Conservation (phyloP, 2,329 filamentous ascomycete species). For the Bretziella fagacearum region DNA sequence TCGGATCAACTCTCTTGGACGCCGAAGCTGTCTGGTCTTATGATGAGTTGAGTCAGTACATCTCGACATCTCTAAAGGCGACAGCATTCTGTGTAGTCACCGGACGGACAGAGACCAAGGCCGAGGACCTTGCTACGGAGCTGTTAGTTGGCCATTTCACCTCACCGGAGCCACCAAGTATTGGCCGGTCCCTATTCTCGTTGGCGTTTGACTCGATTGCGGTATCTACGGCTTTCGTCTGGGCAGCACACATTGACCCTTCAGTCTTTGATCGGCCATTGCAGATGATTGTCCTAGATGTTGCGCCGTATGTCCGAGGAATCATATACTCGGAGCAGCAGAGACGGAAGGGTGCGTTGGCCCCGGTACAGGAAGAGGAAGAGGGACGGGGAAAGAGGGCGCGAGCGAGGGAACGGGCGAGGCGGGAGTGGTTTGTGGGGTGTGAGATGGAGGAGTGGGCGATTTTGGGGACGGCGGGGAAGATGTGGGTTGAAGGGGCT, state of each 20-base stretch:
- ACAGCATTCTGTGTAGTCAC: background rate
- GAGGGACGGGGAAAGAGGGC: slow-evolving; percentile 24
- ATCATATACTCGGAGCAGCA: slow-evolving; percentile 64
- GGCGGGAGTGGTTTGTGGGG: slow-evolving; percentile 5
- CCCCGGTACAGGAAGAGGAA: slow-evolving; percentile 18
- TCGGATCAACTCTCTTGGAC: slow-evolving; percentile 33
- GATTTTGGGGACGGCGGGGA: slow-evolving; percentile 2
- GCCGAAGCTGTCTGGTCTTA: slow-evolving; percentile 24
- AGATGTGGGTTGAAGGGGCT: background rate
- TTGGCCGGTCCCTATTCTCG: slow-evolving; percentile 18
- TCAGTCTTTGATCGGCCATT: slow-evolving; percentile 64
- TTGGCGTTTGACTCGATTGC: slow-evolving; percentile 44
- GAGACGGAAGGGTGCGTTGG: slow-evolving; percentile 38
- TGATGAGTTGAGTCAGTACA: slow-evolving; percentile 5
- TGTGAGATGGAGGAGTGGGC: slow-evolving; percentile 6
- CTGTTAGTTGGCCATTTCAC: slow-evolving; percentile 15
- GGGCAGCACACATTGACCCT: slow-evolving; percentile 31
- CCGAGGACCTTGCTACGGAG: slow-evolving; percentile 17
- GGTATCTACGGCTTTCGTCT: slow-evolving; percentile 19
- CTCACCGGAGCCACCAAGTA: background rate
- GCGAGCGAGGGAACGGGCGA: background rate
- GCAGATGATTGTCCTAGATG: slow-evolving; percentile 49
- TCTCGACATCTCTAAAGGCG: slow-evolving; percentile 7
- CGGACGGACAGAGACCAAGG: background rate
- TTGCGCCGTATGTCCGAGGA: slow-evolving; percentile 76